phyloP scores from a whole-genome alignment of 2,329 filamentous ascomycete genomes.

The Fusarium clavum region DNA sequence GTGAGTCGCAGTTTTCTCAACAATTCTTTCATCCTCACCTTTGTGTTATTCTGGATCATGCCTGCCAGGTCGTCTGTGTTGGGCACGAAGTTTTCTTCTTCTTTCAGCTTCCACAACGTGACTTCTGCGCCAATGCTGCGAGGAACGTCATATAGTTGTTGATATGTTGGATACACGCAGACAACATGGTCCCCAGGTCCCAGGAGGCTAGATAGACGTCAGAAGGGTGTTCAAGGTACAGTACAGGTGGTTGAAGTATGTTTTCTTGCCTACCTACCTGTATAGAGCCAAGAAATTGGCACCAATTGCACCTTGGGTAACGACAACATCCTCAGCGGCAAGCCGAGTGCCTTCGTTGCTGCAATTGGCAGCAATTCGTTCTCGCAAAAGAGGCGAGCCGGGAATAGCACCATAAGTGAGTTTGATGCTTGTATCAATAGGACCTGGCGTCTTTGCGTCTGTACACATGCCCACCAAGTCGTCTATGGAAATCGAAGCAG shows the following conservation, averaged over 20 bases:
- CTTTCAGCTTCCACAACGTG: conserved; percentile 77
- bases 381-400: conserved; percentile 72
- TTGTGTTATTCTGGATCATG: conserved; percentile 76
- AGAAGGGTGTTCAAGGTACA: background rate
- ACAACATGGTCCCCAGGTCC: conserved; percentile 84
- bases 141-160: conserved; percentile 84
- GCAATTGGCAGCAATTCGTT: conserved; percentile 74
- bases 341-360: conserved; percentile 64
- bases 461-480: conserved; percentile 71
- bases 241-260: background rate
- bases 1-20: conserved; percentile 5
- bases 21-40: conserved; percentile 59
- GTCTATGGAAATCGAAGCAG: conserved; percentile 77
- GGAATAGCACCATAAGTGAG: conserved; percentile 81
- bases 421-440: conserved; percentile 63
- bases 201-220: conserved; percentile 73
- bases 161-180: conserved; percentile 88
- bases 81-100: conserved; percentile 73
- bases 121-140: conserved; percentile 80
- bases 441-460: conserved; percentile 57
- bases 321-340: conserved; percentile 72
- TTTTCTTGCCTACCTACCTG: background rate
- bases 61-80: conserved; percentile 73
- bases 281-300: conserved; percentile 79
- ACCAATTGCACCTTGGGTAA: conserved; percentile 83